These are phyloP conservation scores for Scheffersomyces titani DNA, from an alignment of 1,139 yeast genomes.

Conservation along the genomic window DNA sequence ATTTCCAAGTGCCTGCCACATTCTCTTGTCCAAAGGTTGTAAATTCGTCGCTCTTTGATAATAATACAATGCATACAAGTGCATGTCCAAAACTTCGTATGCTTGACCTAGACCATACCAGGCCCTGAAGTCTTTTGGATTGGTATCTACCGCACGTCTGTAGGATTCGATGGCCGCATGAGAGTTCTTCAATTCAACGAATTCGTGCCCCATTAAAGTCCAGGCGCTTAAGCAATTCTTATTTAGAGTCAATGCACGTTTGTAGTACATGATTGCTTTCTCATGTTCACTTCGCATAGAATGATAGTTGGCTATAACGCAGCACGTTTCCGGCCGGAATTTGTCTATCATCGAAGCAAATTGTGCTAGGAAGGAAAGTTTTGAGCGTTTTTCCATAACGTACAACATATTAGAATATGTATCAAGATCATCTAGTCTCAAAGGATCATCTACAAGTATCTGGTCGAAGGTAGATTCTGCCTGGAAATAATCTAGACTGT, in stretches of 20 bases:
- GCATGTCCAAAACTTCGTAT: constrained; percentile 95
- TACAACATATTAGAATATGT: constrained; percentile 90
- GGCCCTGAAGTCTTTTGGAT: constrained; percentile 88
- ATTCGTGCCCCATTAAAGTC: constrained; percentile 99
- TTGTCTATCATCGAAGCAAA: constrained; percentile 80
- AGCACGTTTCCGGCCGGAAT: constrained; percentile 92
- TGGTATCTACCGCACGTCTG: constrained; percentile 88
- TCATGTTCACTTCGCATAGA: constrained; percentile 93
- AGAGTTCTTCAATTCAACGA: constrained; percentile 91
- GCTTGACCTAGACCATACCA: constrained; percentile 99
- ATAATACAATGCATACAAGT: constrained; percentile 85
- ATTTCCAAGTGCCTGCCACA: constrained; percentile 96
- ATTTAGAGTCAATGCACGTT: constrained; percentile 82
- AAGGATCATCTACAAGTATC: constrained; percentile 75
- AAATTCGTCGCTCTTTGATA: constrained; percentile 89
- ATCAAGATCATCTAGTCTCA: constrained; percentile 87
- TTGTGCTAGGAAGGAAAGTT: constrained; percentile 85
- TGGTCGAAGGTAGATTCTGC: constrained; percentile 82
- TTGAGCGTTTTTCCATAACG: constrained; percentile 88
- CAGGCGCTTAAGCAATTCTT: constrained; percentile 87
- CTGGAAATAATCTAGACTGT: constrained; percentile 73
- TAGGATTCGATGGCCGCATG: constrained; percentile 98
- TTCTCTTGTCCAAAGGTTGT: constrained; percentile 86
- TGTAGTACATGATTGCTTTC: constrained; percentile 89
- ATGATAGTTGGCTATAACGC: constrained; percentile 91